Conservation (phyloP, 371 early-diverging fungal genomes). For the Syncephalastrum contaminatum region DNA sequence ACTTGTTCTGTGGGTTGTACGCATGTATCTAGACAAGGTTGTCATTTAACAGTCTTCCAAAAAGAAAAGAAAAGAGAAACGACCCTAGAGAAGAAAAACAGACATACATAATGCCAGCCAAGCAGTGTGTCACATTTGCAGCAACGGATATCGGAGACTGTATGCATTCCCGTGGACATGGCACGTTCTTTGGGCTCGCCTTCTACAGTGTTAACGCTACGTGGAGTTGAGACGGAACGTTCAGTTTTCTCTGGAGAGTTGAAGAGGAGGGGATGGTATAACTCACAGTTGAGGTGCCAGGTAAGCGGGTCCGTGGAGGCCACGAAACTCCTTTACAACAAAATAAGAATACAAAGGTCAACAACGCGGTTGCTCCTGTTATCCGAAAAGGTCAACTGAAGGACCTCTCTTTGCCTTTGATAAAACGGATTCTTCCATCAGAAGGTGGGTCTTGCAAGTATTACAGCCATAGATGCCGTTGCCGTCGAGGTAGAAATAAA, state of each 20-base stretch:
- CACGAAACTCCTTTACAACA: slow-evolving; percentile 55
- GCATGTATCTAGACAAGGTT: slow-evolving; percentile 46
- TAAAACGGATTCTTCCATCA: slow-evolving; percentile 58
- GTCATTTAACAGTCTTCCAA: too few relatives aligned
- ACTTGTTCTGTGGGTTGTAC: slow-evolving; percentile 58
- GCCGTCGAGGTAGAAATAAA: slow-evolving; percentile 55
- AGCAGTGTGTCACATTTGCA: slow-evolving; percentile 55
- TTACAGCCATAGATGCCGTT: slow-evolving; percentile 61
- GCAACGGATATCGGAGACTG: slow-evolving; percentile 66
- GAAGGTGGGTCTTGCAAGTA: slow-evolving; percentile 74
- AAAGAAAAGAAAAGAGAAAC: too few relatives aligned
- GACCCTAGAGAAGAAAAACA: background rate
- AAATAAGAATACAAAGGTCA: slow-evolving; percentile 1
- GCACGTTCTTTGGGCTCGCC: slow-evolving; percentile 56
- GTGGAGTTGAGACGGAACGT: slow-evolving; percentile 1
- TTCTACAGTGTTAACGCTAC: slow-evolving; percentile 62
- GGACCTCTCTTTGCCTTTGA: slow-evolving; percentile 53
- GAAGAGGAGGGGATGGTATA: background rate
- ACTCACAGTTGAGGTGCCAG: slow-evolving; percentile 62
- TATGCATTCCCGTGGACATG: slow-evolving; percentile 74
- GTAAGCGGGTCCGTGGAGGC: slow-evolving; percentile 63
- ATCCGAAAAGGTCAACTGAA: background rate
- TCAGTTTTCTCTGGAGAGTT: too few relatives aligned
- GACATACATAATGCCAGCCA: slow-evolving; percentile 73
- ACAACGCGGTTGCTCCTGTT: background rate